Base-by-base conservation (phyloP, 2,329 filamentous ascomycete species). In the Mycocentrospora acerina region DNA sequence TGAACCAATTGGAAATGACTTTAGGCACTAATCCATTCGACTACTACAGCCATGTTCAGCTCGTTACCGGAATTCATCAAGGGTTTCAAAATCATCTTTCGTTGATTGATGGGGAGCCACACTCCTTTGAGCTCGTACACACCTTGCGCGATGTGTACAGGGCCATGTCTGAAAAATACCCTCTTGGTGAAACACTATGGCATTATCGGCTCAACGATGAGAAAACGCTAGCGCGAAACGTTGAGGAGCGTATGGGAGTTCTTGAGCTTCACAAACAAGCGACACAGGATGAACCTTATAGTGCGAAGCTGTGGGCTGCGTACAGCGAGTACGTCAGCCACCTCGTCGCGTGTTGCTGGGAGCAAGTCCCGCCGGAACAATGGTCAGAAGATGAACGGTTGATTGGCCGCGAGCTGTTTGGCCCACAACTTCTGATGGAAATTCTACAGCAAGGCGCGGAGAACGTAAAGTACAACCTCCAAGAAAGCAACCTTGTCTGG, bases 281-380 rank as follows among this genome's bases (percentile, higher is more conserved):
- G 40, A 79, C 85, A 15, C 70, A 72, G 41, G 83, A 86, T 35
- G 87, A 91, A 66, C 84, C 85, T 9, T 82, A 78, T 51, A 90
- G 87, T 55, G 73, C 85, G 43, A 81, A 79, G 47, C 71, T 91
- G 27, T 93, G 88, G 88, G 76, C 83, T 43, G 77, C 82, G 18
- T 91, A 90, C 60, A 88, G 84, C 66, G 82, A 90, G 55, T 91
- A 85, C 68, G 82, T 90, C 47, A 83, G 84, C 75, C 78, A 79
- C 14, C 80, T 90, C 9, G 83, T 87, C 64, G 75, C 76, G 35
- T 79, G 80, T 50, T 82, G 80, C 54, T 80, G 83, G 62, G 76
- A 75, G 41, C 67, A 69, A 37, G 74, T 78, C 8, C 59, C 61
- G 6, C 64, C 63, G 18, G 62, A 66, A 36, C 57, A 62, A 17